Evolutionary conservation across 345 rosid species (phyloP), one percentile per base, ranked within the genome.

Genomic region (Ailanthus altissimus): DNA sequence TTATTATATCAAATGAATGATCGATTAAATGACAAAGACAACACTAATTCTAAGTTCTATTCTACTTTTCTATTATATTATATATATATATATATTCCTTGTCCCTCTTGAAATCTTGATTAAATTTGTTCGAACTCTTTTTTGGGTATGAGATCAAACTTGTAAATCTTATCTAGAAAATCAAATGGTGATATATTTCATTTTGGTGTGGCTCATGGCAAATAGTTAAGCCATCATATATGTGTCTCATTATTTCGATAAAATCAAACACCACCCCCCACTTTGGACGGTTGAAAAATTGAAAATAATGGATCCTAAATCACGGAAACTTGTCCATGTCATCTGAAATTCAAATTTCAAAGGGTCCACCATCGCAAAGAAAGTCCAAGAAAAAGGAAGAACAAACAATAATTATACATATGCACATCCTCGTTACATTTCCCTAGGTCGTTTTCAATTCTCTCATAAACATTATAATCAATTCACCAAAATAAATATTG

Each of bases 261-360:
- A 62, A 25, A 59, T 23, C 25, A 36, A 36, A 32, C 67, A 68
- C 46, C 53, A 62, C 75, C 74, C 60, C 80, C 60, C 80, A 56
- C 16, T 67, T 79, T 78, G 69, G 53, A 76, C 65, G 72, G 77
- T 58, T 59, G 21, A 36, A 62, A 36, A 32, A 20, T 56, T 8
- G 42, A 16, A 16, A 62, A 62, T 36, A 68, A 77, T 74, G 67
- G 79, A 84, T 81, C 86, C 82, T 58, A 80, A 82, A 80, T 86
- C 84, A 86, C 79, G 85, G 79, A 77, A 75, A 28, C 15, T 18
- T 71, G 77, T 76, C 58, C 79, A 26, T 76, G 56, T 73, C 77
- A 68, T 58, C 78, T 54, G 62, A 78, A 45, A 60, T 63, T 81
- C 54, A 63, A 78, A 45, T 54, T 63, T 81, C 54, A 63, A 43